Base-by-base conservation (phyloP, 495 filamentous ascomycete genomes). In the Penicillium argentinense region DNA sequence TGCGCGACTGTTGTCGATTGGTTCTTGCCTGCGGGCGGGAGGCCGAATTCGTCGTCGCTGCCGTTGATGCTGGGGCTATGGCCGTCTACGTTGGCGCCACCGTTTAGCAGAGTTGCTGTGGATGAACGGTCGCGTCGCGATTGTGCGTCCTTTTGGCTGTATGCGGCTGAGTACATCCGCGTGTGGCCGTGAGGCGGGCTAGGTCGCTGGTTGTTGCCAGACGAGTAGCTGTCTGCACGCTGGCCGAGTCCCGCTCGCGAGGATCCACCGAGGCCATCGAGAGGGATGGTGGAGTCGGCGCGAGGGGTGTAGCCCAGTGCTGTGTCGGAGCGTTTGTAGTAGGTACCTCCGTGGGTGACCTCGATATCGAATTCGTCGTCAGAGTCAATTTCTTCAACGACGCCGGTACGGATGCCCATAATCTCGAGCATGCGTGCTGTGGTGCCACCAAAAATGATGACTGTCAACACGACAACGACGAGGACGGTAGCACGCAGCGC, bases 291-390 rank as follows among this genome's bases (percentile, higher is more conserved):
- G 12, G 77, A 75, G 36, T 76, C 78, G 53, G 67, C 66, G 48
- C 75, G 82, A n/a, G 91, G 87, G 13, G 71, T 84, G 53, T 88
- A 87, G 23, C 89, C 91, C 29, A 91, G 73, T 5, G 76, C 87
- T 27, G 78, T 80, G 28, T 77, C 84, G 47, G 81, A 80, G 49
- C 78, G 80, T 65, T 91, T 91, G 64, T 88, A 86, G 62, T 88
- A 93, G 6, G 85, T 84, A 5, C 82, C 85, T 16, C 83, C 83
- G 22, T 78, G 72, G 45, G 89, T 81, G 28, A 88, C 82, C 63
- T 98, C 93, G 45, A 96, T 98, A 60, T 98, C 93, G 54, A 98
- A 98, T 60, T 98, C 93, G 63, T 98, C 93, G 60, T 98, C 93
- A 5, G 87, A 95, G 57, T 98, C 93, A 26, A 95, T 81, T 65